These are phyloP conservation scores for Yarrowia sp. DNA, from an alignment of 805 yeast species.

Conservation along the genomic window DNA sequence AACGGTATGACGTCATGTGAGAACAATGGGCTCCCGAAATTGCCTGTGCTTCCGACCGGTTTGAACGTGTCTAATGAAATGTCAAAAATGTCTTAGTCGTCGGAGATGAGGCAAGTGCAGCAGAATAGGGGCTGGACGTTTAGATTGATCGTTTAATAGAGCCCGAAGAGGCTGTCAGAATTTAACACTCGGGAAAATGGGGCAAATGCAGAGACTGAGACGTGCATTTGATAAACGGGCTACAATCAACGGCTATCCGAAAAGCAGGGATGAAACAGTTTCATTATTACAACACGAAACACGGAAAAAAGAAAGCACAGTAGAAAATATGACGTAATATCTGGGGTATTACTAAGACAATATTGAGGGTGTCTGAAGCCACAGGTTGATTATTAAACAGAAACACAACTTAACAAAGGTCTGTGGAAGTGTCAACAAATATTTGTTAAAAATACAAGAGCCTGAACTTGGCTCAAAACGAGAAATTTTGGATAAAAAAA, in stretches of 20 bases:
- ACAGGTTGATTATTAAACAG: too few relatives aligned
- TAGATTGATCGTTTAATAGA: not conserved
- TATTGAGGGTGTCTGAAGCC: too few relatives aligned
- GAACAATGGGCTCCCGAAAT: not conserved
- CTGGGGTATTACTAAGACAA: too few relatives aligned
- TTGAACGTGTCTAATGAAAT: too few relatives aligned
- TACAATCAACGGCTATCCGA: not conserved
- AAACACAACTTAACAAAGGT: too few relatives aligned
- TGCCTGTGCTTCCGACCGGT: too few relatives aligned
- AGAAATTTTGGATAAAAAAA: too few relatives aligned
- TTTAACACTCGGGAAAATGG: not conserved
- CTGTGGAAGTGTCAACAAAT: too few relatives aligned
- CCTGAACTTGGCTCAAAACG: too few relatives aligned
- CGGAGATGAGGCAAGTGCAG: too few relatives aligned
- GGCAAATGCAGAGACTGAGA: not conserved
- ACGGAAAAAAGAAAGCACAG: not conserved
- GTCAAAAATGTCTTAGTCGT: too few relatives aligned
- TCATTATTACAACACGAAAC: not conserved
- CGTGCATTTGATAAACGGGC: not conserved
- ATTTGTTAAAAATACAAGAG: too few relatives aligned
- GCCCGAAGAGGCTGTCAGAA: not conserved
- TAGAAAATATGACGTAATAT: not conserved
- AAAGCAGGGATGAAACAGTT: slow-evolving; percentile 7
- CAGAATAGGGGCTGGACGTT: not conserved
- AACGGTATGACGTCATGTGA: slow-evolving; percentile 13